These are phyloP conservation scores for Porcisia deanei DNA, from an alignment of 208 protist species.

Conservation along the genomic window DNA sequence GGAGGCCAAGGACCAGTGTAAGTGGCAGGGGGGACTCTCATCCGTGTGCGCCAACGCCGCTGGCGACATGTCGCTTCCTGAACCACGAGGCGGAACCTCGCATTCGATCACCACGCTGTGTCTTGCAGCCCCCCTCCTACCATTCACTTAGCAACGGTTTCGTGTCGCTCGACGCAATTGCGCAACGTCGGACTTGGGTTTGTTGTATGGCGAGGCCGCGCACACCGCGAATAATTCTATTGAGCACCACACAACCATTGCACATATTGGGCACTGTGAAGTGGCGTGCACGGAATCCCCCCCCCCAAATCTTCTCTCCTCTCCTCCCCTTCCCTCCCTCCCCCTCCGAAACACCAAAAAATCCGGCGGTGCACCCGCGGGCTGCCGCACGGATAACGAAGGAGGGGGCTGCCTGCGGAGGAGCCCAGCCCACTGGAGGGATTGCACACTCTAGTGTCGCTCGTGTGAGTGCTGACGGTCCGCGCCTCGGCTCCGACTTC, in stretches of 20 bases:
- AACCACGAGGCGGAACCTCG: neutral
- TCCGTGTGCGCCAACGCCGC: neutral
- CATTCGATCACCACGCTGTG: neutral
- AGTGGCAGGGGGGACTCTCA: neutral
- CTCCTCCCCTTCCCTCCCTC: too few species aligned
- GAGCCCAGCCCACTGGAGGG: neutral
- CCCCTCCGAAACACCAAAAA: too few species aligned
- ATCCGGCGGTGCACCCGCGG: neutral
- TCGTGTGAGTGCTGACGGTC: neutral
- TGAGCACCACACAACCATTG: slow-evolving; percentile 7
- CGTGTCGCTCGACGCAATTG: neutral
- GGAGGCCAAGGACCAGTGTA: neutral
- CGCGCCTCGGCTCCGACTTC: neutral
- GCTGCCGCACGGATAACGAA: neutral
- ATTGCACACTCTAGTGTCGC: neutral
- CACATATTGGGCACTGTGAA: slow-evolving; percentile 15
- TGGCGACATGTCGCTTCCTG: neutral
- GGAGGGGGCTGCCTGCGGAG: neutral
- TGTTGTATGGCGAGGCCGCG: slow-evolving; percentile 8
- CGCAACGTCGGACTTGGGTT: neutral
- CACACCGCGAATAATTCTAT: slow-evolving; percentile 1
- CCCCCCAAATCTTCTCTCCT: too few species aligned
- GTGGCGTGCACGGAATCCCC: neutral
- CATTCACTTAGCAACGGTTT: slow-evolving; percentile 4
- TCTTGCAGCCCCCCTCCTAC: slow-evolving; percentile 8